Evolutionary conservation across 768 basidiomycete genomes (phyloP), one percentile per base, ranked within the genome.

Genomic region (Mycena olivaceomarginata): DNA sequence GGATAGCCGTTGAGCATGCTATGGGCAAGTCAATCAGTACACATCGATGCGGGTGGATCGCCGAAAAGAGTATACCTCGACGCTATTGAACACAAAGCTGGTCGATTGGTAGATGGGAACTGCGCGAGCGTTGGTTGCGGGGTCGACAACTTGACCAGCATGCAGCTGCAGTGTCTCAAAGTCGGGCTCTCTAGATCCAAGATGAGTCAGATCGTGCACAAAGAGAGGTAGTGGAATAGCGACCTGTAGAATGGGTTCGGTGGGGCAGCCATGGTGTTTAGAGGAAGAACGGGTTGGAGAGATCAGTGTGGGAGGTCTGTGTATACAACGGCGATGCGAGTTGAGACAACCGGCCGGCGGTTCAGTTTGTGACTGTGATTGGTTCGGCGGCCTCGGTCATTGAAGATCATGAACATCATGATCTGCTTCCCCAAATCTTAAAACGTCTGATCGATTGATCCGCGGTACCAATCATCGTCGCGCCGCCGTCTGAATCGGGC

Each of bases 161-260:
- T 94, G 93, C 16, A 94, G 85, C 83, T 93, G 90, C 22, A 92
- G 81, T 1, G 93, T 93, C 79, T 93, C 92, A 77, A 93, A 93
- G 77, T 92, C 90, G 41, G 90, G 89, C 1, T 82, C 82, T 76
- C 87, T 85, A 66, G n/a, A n/a, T 37, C 10, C 8, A 10, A 62
- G 25, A 43, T 51, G 64, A n/a, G 6, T n/a, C 13, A 6, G 18
- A 20, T 31, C 31, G 31, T 31, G 31, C 31, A 4, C 31, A 31
- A 31, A 31, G 31, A 31, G 31, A 31, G 31, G 31, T 31, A 31
- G 31, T 31, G 31, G 31, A 31, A 31, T 31, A 31, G 31, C 2
- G 31, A 76, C 75, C 75, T 69, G 62, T 76, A 76, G 68, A 70
- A 76, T n/a, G 75, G 75, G 53, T 76, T 70, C 16, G 69, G 56